Conservation (phyloP, 371 early-diverging fungal species). For the Coemansia sp. region DNA sequence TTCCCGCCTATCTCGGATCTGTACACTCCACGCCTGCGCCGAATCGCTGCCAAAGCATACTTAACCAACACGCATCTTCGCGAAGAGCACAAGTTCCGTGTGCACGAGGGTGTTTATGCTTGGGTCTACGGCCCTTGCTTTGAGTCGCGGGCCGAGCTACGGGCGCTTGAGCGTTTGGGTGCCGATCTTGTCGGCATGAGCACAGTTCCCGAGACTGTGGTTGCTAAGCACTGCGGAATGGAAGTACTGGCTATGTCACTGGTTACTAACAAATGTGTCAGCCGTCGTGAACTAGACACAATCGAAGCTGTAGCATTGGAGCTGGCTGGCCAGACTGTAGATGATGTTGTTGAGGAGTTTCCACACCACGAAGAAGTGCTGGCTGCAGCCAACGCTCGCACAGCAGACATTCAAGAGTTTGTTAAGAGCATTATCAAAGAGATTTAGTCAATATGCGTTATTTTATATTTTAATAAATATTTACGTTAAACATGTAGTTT, state of each 20-base stretch:
- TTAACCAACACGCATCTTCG: slow-evolving; percentile 54
- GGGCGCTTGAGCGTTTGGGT: slow-evolving; percentile 69
- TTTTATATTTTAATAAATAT: neutral
- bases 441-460: slow-evolving; percentile 7
- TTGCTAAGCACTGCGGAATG: slow-evolving; percentile 88
- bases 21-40: slow-evolving; percentile 82
- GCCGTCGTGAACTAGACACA: slow-evolving; percentile 65
- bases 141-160: slow-evolving; percentile 88
- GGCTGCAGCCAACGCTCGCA: slow-evolving; percentile 67
- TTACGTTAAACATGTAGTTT: neutral
- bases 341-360: slow-evolving; percentile 57
- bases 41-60: slow-evolving; percentile 54
- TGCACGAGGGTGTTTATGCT: slow-evolving; percentile 82
- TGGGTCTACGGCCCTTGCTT: slow-evolving; percentile 89
- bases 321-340: slow-evolving; percentile 51
- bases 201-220: slow-evolving; percentile 93
- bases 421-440: slow-evolving; percentile 63
- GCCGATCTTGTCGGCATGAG: slow-evolving; percentile 95
- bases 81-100: slow-evolving; percentile 54
- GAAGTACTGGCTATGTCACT: slow-evolving; percentile 81
- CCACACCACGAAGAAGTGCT: slow-evolving; percentile 91
- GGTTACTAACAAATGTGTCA: slow-evolving; percentile 81
- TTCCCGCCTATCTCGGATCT: slow-evolving; percentile 89
- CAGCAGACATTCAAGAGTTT: slow-evolving; percentile 73
- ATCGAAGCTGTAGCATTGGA: slow-evolving; percentile 55